A percentile compares a stretch with the other conserved stretches of the same genome.
These are phyloP conservation scores for Colletotrichum sojae DNA, from an alignment of 2,329 filamentous ascomycete species.

Conservation along the genomic window DNA sequence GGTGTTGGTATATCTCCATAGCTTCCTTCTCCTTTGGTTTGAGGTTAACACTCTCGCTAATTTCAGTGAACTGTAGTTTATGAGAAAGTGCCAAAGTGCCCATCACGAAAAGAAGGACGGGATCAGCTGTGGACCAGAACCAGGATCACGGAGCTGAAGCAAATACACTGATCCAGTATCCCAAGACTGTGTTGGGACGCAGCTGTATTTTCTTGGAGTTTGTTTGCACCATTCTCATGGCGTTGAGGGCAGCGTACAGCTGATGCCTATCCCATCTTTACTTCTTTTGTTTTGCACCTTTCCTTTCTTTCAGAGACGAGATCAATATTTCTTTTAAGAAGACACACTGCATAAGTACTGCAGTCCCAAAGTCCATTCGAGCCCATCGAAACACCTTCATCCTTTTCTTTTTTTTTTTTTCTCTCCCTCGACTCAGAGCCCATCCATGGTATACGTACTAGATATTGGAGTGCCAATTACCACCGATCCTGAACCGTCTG, in stretches of 20 bases:
- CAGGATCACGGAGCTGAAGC: not conserved
- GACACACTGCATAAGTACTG: no score
- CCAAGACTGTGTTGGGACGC: conserved; percentile 9
- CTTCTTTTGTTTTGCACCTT: not conserved
- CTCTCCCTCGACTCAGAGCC: no score
- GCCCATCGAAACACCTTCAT: no score
- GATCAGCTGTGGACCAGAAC: not conserved
- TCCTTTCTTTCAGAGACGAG: conserved; percentile 1
- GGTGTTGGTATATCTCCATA: no score
- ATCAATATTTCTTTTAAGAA: not conserved
- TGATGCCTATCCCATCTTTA: conserved; percentile 15
- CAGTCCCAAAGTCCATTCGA: not conserved
- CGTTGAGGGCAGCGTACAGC: conserved; percentile 16
- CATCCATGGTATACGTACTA: no score
- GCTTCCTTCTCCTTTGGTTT: not conserved
- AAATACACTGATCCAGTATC: not conserved
- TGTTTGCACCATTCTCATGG: conserved; percentile 7
- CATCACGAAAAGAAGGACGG: not conserved
- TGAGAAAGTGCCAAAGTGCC: not conserved
- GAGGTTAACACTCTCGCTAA: not conserved
- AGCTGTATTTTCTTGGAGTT: conserved; percentile 9
- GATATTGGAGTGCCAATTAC: no score
- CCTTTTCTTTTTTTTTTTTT: no score
- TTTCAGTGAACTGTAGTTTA: not conserved
- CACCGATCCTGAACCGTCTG: no score